Conservation (phyloP, 129 eudicot genomes). For the Glebionis coronaria region DNA sequence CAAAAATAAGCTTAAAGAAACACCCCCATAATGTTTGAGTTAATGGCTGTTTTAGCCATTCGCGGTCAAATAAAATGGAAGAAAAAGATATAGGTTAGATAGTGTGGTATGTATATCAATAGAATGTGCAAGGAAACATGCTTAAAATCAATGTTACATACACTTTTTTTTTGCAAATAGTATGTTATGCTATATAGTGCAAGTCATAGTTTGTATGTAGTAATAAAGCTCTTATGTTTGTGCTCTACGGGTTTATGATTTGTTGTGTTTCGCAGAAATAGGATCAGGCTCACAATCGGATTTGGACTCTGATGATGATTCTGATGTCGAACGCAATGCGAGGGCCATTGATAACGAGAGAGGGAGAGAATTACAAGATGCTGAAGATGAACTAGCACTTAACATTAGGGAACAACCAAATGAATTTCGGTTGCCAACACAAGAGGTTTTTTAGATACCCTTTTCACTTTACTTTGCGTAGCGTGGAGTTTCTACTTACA, state of each 20-base stretch:
- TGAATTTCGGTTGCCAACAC: constrained; percentile 72
- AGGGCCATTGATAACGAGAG: constrained; percentile 50
- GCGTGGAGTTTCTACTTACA: neutral
- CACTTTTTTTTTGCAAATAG: too few species aligned
- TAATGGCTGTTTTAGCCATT: too few species aligned
- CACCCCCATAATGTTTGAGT: too few species aligned
- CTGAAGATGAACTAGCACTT: constrained; percentile 49
- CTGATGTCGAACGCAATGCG: constrained; percentile 50
- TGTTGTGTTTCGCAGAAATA: constrained; percentile 34
- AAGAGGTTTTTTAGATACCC: constrained; percentile 43
- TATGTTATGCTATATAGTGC: neutral
- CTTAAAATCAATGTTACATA: too few species aligned
- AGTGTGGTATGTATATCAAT: too few species aligned
- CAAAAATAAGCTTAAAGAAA: too few species aligned
- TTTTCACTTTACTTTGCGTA: neutral
- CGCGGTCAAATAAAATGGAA: too few species aligned
- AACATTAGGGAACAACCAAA: constrained; percentile 79
- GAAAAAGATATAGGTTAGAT: too few species aligned
- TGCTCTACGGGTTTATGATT: neutral
- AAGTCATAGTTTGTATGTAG: neutral
- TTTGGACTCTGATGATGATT: constrained; percentile 53
- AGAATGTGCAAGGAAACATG: too few species aligned
- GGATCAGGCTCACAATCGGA: constrained; percentile 39
- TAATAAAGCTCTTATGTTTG: neutral
- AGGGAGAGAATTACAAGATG: constrained; percentile 43